phyloP scores from a whole-genome alignment of 1,284 basidiomycete species.

The Golubevia pallescens region DNA sequence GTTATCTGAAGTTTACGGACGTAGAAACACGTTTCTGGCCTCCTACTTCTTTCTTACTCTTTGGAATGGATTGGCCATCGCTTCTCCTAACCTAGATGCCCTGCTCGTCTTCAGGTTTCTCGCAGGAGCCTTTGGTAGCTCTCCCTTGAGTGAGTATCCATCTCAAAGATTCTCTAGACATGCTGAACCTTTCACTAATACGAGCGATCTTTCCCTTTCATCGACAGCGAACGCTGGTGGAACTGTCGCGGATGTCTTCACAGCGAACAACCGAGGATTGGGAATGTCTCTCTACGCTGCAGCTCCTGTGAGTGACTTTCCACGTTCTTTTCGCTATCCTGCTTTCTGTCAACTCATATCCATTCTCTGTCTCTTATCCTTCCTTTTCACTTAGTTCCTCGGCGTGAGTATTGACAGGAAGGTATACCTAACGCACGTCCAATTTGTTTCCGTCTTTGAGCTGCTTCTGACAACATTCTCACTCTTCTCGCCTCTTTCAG shows the following conservation, averaged over 20 bases:
- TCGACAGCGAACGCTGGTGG: constrained; percentile 1
- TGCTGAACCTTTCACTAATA: no score
- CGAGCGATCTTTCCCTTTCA: background rate
- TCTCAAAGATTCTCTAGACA: no score
- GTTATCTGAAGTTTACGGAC: background rate
- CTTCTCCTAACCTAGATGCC: background rate
- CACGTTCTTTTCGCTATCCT: background rate
- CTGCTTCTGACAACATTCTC: background rate
- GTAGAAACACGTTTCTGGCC: background rate
- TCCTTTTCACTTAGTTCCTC: no score
- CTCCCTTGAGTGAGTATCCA: background rate
- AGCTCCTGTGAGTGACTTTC: background rate
- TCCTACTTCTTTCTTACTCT: constrained; percentile 5
- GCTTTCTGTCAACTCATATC: background rate
- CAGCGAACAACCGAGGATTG: background rate
- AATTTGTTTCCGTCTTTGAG: no score
- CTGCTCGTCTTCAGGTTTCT: background rate
- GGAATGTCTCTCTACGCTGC: constrained; percentile 1
- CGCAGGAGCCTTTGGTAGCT: background rate
- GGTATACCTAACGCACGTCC: no score
- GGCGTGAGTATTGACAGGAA: no score
- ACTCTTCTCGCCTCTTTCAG: background rate
- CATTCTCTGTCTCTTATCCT: background rate
- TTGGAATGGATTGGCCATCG: background rate
- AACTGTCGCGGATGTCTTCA: background rate